Evolutionary conservation across 2,329 filamentous ascomycete genomes (phyloP).

Genomic region (Nemania diffusa): DNA sequence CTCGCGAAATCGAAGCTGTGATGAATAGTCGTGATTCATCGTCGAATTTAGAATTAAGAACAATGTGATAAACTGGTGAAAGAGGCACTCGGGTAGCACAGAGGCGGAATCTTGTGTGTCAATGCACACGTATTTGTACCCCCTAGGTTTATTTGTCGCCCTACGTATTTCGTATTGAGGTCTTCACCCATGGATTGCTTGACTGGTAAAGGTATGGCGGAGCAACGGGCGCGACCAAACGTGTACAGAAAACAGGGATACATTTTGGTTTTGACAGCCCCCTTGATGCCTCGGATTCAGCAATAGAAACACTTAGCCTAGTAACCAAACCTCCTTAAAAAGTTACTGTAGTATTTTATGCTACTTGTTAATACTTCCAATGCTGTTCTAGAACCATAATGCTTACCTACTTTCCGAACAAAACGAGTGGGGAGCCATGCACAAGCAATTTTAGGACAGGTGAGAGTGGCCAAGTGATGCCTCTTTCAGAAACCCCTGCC

Average conservation of each 20-base stretch:
- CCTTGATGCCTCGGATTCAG: neutral
- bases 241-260: slow-evolving; percentile 1
- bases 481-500: too few relatives aligned
- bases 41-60: slow-evolving; percentile 5
- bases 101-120: slow-evolving; percentile 1
- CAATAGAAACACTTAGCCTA: too few relatives aligned
- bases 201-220: neutral
- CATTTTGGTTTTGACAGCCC: neutral
- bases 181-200: too few relatives aligned
- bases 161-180: slow-evolving; percentile 2
- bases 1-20: neutral
- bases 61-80: slow-evolving; percentile 1
- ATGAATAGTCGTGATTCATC: neutral
- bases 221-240: slow-evolving; percentile 4
- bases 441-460: too few relatives aligned
- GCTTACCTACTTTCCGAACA: too few relatives aligned
- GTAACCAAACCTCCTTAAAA: too few relatives aligned
- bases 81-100: neutral
- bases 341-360: too few relatives aligned
- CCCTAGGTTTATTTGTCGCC: slow-evolving; percentile 11
- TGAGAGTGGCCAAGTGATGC: too few relatives aligned
- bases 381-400: too few relatives aligned
- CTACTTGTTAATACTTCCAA: too few relatives aligned
- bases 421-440: too few relatives aligned
- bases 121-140: slow-evolving; percentile 5